Percentiles rank a stretch among this genome's conserved stretches.
These are phyloP conservation scores for Juglanconis sp. DNA, from an alignment of 2,329 filamentous ascomycete genomes.

Conservation along the genomic window DNA sequence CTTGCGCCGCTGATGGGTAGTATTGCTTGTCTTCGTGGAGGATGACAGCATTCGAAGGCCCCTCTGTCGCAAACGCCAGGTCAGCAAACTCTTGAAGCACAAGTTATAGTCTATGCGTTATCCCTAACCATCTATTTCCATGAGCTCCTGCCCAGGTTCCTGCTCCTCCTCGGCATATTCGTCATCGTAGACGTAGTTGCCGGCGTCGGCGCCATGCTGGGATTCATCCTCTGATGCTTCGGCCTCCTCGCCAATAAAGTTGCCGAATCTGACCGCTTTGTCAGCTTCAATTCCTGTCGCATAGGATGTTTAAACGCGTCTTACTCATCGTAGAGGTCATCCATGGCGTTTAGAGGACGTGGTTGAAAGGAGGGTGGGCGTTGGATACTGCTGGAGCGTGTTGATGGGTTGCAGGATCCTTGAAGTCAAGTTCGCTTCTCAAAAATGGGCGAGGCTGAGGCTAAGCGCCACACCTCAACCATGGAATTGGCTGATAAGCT, in stretches of 20 bases:
- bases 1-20: conserved; percentile 94
- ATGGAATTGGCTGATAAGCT: conserved; percentile 2
- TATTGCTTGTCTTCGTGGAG: conserved; percentile 99
- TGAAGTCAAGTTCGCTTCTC: conserved; percentile 8
- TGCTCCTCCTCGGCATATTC: conserved; percentile 63
- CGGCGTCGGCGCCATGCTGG: conserved; percentile 68
- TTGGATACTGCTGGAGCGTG: background rate
- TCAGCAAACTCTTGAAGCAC: conserved; percentile 7
- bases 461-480: conserved; percentile 1
- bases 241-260: conserved; percentile 92
- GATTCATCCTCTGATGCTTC: conserved; percentile 84
- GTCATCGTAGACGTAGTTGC: conserved; percentile 79
- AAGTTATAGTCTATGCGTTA: background rate
- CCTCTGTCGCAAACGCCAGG: conserved; percentile 48
- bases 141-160: conserved; percentile 73
- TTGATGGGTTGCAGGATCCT: background rate
- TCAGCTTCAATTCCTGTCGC: conserved; percentile 17
- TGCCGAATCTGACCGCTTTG: conserved; percentile 70
- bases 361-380: background rate
- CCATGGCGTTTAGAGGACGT: conserved; percentile 48
- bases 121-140: conserved; percentile 79
- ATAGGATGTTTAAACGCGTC: conserved; percentile 17
- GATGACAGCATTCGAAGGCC: conserved; percentile 93
- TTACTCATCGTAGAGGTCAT: conserved; percentile 96
- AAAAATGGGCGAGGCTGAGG: conserved; percentile 20